A percentile compares a stretch with the other conserved stretches of the same genome.
phyloP scores from a whole-genome alignment of 2,329 filamentous ascomycete genomes.

The Triangularia verruculosa region DNA sequence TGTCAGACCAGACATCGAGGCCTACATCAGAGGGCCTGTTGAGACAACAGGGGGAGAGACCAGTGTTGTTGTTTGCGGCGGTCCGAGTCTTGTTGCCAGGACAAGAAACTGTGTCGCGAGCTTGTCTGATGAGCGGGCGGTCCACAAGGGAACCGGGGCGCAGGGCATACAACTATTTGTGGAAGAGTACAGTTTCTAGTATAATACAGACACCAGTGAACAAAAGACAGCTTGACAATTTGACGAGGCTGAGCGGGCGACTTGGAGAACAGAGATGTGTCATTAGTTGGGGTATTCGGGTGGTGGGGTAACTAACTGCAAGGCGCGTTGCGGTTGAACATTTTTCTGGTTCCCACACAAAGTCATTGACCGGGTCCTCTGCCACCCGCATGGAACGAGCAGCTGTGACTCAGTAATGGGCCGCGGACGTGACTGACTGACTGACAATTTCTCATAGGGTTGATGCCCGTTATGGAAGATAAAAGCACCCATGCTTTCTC shows the following conservation, averaged over 20 bases:
- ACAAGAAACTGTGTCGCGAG: constrained; percentile 54
- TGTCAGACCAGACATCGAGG: constrained; percentile 48
- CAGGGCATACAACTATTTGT: constrained; percentile 60
- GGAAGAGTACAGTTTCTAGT: constrained; percentile 50
- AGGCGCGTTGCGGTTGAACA: background rate
- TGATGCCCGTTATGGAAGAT: background rate
- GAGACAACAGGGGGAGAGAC: constrained; percentile 60
- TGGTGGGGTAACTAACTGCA: background rate
- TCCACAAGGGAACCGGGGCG: constrained; percentile 62
- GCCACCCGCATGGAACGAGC: background rate
- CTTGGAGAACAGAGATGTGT: background rate
- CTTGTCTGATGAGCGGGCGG: constrained; percentile 58
- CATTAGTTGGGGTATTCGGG: background rate
- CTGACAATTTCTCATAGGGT: background rate
- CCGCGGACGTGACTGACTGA: background rate
- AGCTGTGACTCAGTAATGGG: background rate
- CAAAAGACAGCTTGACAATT: background rate
- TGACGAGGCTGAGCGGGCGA: background rate
- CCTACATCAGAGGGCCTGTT: constrained; percentile 51
- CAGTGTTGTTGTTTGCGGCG: constrained; percentile 59
- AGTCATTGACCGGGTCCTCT: background rate
- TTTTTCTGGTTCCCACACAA: background rate
- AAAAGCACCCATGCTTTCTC: background rate
- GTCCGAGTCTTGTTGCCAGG: constrained; percentile 50
- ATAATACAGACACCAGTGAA: no score